These are phyloP conservation scores for Vitis riparia DNA, from an alignment of 164 flowering plant genomes.

Conservation along the genomic window DNA sequence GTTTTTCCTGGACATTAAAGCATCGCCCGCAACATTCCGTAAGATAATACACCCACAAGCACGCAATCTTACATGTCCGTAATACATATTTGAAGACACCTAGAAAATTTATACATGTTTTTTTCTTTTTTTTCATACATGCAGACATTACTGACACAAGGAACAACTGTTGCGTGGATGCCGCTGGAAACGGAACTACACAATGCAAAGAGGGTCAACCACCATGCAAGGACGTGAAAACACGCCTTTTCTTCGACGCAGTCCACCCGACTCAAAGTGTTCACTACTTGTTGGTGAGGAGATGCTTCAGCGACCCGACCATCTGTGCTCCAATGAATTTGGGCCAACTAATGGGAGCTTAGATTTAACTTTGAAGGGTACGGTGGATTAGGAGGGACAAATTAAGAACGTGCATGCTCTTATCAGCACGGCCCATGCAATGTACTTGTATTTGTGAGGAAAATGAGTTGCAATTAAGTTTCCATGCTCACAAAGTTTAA, in stretches of 20 bases:
- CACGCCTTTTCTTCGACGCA: background rate
- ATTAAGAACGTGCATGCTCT: background rate
- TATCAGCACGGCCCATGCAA: too few relatives aligned
- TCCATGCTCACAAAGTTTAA: too few relatives aligned
- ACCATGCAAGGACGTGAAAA: background rate
- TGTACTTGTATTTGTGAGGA: too few relatives aligned
- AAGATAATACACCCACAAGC: background rate
- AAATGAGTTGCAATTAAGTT: too few relatives aligned
- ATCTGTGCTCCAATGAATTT: background rate
- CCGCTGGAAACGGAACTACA: background rate
- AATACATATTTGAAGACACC: too few relatives aligned
- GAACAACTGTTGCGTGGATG: background rate
- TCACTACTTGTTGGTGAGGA: background rate
- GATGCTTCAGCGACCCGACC: background rate
- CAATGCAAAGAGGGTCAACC: background rate
- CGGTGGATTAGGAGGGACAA: background rate
- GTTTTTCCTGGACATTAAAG: background rate
- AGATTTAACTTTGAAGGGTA: background rate
- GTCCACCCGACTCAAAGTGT: slow-evolving; percentile 2
- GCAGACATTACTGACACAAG: background rate
- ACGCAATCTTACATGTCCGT: too few relatives aligned
- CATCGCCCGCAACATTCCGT: background rate
- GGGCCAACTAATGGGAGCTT: background rate
- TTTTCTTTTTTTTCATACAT: background rate
- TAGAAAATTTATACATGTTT: background rate